Evolutionary conservation across 768 basidiomycete genomes (phyloP), one percentile per base, ranked within the genome.

Genomic region (Cystoderma amianthinum): DNA sequence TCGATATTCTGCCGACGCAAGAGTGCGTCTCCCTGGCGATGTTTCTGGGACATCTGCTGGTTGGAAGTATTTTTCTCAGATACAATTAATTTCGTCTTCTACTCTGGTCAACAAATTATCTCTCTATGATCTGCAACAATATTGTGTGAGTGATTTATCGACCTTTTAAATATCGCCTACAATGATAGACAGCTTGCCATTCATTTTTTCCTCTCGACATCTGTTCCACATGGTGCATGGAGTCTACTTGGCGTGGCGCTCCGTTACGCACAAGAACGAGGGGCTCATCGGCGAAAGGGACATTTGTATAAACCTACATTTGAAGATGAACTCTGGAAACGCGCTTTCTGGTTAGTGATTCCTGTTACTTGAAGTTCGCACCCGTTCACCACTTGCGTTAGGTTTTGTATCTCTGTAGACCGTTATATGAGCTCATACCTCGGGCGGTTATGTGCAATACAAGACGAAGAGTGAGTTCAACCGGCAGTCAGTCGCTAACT

Each of bases 121-220:
- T 4, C 51, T 91, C 39, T 78, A 78, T 53, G 85, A 88, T 49
- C 60, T 94, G 17, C 89, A 94, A 54, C 69, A 69, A 16, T 79
- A 78, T 51, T 68, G 71, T 51, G 80, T 81, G 54, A 43, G 74
- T 54, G n/a, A 21, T n/a, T 4, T 28, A 32, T n/a, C n/a, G n/a
- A n/a, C n/a, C n/a, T n/a, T n/a, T n/a, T n/a, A n/a, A n/a, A n/a
- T 28, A 33, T 28, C 30, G n/a, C 22, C 13, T 20, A 23, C 12
- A 10, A 17, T 16, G 16, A 32, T 32, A 15, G 16, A n/a, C 44
- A 63, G 63, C 53, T 62, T 25, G 52, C 58, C 12, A 57, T 58
- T 20, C 33, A 58, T 16, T 58, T 55, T 44, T 65, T 72, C 38
- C 54, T 50, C 46, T 68, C 64, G 62, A 54, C 74, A 15, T 72